Conservation (phyloP, 2,329 filamentous ascomycete genomes). For the Ampelomyces quisqualis region DNA sequence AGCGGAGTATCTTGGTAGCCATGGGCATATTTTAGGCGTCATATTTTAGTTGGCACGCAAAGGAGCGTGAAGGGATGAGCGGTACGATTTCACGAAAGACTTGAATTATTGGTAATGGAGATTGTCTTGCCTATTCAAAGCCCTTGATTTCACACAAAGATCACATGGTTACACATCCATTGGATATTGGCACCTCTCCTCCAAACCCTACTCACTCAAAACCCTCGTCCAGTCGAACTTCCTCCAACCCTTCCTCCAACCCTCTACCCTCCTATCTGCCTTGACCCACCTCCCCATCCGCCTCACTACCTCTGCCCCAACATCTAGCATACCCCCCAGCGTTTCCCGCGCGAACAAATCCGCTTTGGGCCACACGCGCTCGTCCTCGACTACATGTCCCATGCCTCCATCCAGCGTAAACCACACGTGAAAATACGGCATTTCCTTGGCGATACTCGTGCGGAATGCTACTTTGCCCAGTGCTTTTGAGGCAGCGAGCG, state of each 20-base stretch:
- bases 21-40: no score
- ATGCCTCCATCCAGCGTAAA: slow-evolving; percentile 89
- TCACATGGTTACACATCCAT: neutral
- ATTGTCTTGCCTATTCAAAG: neutral
- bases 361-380: slow-evolving; percentile 79
- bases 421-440: slow-evolving; percentile 98
- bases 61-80: no score
- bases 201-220: slow-evolving; percentile 53
- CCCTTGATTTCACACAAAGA: neutral
- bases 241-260: slow-evolving; percentile 80
- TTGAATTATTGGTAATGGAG: no score
- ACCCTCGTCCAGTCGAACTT: slow-evolving; percentile 88
- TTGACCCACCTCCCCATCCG: slow-evolving; percentile 83
- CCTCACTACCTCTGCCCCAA: slow-evolving; percentile 79
- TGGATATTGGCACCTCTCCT: neutral
- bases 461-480: slow-evolving; percentile 81
- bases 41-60: no score
- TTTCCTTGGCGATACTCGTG: slow-evolving; percentile 81
- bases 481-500: slow-evolving; percentile 62
- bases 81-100: no score
- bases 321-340: slow-evolving; percentile 87
- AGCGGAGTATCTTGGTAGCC: no score
- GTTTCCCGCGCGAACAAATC: slow-evolving; percentile 93
- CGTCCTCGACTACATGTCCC: slow-evolving; percentile 89
- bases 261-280: slow-evolving; percentile 67